These are phyloP conservation scores for Didymella keratinophila DNA, from an alignment of 2,329 filamentous ascomycete species.

Conservation along the genomic window DNA sequence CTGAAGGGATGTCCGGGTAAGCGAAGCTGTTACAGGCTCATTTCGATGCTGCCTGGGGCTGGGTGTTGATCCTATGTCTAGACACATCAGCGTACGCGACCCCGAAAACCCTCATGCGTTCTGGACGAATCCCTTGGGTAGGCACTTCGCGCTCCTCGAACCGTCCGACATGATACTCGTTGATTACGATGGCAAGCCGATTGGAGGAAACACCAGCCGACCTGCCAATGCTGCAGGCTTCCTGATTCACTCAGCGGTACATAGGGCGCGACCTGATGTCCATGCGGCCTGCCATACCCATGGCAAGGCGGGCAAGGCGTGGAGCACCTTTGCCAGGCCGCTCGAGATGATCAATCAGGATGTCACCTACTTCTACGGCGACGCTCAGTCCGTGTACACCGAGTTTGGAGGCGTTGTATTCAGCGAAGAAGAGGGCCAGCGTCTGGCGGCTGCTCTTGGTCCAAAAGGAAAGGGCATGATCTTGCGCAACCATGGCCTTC, in stretches of 20 bases:
- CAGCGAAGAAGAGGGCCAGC: conserved; percentile 68
- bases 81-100: conserved; percentile 73
- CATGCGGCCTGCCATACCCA: conserved; percentile 75
- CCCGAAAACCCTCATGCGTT: conserved; percentile 68
- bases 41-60: neutral
- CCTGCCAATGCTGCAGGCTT: conserved; percentile 74
- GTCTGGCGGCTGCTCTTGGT: conserved; percentile 70
- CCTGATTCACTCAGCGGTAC: conserved; percentile 72
- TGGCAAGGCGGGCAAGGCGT: conserved; percentile 71
- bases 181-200: conserved; percentile 67
- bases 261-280: conserved; percentile 71
- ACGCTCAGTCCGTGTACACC: conserved; percentile 70
- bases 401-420: conserved; percentile 71
- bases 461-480: conserved; percentile 68
- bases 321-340: conserved; percentile 69
- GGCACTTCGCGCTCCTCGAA: conserved; percentile 70
- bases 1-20: conserved; percentile 67
- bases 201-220: conserved; percentile 67
- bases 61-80: conserved; percentile 33
- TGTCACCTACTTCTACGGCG: conserved; percentile 68
- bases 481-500: conserved; percentile 74
- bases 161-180: conserved; percentile 73
- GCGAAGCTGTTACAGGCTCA: neutral
- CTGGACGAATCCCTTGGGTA: conserved; percentile 74
- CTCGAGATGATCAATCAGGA: conserved; percentile 77